Evolutionary conservation across 2,329 filamentous ascomycete genomes (phyloP), one percentile per base, ranked within the genome.

Genomic region (Leptographium procerum): DNA sequence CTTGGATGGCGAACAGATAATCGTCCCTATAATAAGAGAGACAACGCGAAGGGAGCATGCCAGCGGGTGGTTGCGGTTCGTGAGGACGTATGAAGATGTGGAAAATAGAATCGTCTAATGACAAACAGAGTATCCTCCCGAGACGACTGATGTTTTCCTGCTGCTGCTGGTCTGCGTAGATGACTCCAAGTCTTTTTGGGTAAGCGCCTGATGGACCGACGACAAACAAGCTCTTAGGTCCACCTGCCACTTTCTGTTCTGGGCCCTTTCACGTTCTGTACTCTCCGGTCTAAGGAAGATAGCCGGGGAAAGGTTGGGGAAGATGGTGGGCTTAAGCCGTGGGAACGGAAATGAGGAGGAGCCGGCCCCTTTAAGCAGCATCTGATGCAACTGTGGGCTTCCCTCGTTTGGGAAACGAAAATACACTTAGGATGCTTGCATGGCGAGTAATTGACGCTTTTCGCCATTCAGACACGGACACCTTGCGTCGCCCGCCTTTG

Each of bases 381-480:
- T 16, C 36, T 22, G 52, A 56, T 56, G 45, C 24, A 26, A 52
- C 47, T 36, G 45, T 50, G 55, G 55, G 24, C 29, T 53, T 51
- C 24, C 8, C n/a, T 34, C 36, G 16, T 19, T 52, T 45, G 29
- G 31, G 34, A 40, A 53, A 24, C 29, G 26, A 40, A 31, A 14
- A 33, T 29, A 10, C 43, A 13, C 52, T 40, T 31, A 48, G 29
- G 14, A 13, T 24, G 33, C 47, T 50, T 56, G 51, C 54, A 50
- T 57, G 40, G 61, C 61, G 56, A 60, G 58, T 60, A 61, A 59
- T 59, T 63, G 60, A 43, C 57, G 57, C 33, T 50, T 29, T 63
- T 58, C 54, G 56, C 62, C 61, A 62, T 31, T 54, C 52, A 61
- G 57, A 52, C 29, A 47, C 43, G 57, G 45, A 61, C 61, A 61